Conservation (phyloP, 2,329 filamentous ascomycete genomes). For the Alternaria brassicicola region DNA sequence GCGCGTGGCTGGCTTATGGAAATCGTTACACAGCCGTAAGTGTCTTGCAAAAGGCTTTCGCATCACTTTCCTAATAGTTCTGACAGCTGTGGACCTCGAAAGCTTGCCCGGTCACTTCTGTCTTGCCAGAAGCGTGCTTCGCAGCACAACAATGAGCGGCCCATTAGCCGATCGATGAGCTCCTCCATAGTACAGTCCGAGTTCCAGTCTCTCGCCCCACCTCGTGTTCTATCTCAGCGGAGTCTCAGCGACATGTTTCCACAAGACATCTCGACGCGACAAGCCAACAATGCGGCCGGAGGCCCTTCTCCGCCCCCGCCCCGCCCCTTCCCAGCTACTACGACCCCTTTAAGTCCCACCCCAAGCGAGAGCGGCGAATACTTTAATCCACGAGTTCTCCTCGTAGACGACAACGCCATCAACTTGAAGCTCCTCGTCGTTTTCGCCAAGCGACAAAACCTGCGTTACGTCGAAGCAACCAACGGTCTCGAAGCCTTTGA, state of each 20-base stretch:
- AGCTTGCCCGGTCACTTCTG: conserved; percentile 32
- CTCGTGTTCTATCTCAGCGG: conserved; percentile 23
- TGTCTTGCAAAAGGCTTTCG: not conserved
- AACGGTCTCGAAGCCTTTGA: conserved; percentile 45
- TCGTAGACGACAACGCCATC: conserved; percentile 46
- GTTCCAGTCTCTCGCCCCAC: conserved; percentile 17
- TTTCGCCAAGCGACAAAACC: conserved; percentile 46
- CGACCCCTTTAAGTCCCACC: conserved; percentile 24
- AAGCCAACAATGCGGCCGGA: not conserved
- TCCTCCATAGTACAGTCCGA: conserved; percentile 7
- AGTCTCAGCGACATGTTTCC: conserved; percentile 32
- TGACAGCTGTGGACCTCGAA: conserved; percentile 35
- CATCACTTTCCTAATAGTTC: not conserved
- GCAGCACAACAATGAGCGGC: conserved; percentile 20
- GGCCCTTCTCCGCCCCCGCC: conserved; percentile 19
- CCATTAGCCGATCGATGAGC: conserved; percentile 27
- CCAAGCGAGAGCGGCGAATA: conserved; percentile 28
- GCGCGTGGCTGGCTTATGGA: conserved; percentile 35
- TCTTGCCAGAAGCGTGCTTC: conserved; percentile 29
- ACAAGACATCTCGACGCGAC: conserved; percentile 5
- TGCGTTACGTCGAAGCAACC: conserved; percentile 36
- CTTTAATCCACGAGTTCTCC: conserved; percentile 39
- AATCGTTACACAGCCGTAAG: conserved; percentile 38
- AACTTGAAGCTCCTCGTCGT: conserved; percentile 49
- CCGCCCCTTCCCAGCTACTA: conserved; percentile 22